Evolutionary conservation across 257 asterid genomes (phyloP).

Genomic region (Jasminum sambac): DNA sequence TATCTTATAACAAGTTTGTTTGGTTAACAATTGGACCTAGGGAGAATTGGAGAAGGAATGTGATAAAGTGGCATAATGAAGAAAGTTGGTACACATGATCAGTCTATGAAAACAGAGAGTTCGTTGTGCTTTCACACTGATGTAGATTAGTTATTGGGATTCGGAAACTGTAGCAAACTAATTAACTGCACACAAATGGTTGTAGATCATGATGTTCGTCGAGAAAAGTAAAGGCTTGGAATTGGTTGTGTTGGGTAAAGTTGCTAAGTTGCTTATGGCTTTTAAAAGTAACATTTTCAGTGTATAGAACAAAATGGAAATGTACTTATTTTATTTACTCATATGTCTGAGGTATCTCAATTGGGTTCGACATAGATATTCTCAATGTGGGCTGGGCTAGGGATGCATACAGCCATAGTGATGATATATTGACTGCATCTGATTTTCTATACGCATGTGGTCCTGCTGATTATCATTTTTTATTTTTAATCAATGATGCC

Average conservation of each 20-base stretch:
- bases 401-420: not conserved
- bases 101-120: not conserved
- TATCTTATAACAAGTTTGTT: not conserved
- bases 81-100: not conserved
- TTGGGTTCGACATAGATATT: not conserved
- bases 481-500: conserved; percentile 4
- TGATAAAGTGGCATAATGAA: not conserved
- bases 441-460: not conserved
- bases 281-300: not conserved
- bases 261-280: not conserved
- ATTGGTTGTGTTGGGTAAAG: not conserved
- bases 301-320: not conserved
- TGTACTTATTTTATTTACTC: conserved; percentile 1
- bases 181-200: not conserved
- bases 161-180: not conserved
- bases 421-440: not conserved
- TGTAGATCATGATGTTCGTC: not conserved
- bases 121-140: not conserved
- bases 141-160: not conserved
- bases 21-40: not conserved
- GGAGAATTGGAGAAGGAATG: not conserved
- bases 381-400: not conserved
- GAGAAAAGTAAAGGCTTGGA: not conserved
- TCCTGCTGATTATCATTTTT: conserved; percentile 4
- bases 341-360: not conserved